Conservation (phyloP, 179 eudicot species). For the Vitellaria paradoxa region DNA sequence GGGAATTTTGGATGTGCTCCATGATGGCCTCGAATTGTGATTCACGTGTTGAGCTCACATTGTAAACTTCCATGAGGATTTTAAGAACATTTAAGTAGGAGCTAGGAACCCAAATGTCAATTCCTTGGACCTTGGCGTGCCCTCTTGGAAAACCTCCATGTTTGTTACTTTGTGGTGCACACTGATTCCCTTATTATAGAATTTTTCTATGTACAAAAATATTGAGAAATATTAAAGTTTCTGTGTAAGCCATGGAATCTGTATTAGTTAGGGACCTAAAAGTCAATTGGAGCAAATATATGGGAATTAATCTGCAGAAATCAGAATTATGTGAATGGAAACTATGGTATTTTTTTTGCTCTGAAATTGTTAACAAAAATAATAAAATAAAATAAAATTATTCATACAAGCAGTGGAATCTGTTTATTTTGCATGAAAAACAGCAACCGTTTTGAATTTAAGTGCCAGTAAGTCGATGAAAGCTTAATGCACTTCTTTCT, state of each 20-base stretch:
- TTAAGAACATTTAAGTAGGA: no score
- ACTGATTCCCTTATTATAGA: no score
- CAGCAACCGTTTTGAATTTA: background rate
- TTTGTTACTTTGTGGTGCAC: no score
- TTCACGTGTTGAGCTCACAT: no score
- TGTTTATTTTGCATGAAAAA: background rate
- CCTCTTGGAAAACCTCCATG: no score
- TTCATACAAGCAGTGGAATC: background rate
- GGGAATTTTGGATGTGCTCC: background rate
- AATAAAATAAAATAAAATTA: background rate
- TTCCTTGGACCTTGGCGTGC: no score
- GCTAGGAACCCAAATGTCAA: no score
- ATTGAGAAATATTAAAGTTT: background rate
- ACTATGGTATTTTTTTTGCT: background rate
- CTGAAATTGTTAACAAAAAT: background rate
- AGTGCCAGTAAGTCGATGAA: background rate
- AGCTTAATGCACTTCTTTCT: background rate
- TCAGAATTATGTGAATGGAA: background rate
- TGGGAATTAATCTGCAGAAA: background rate
- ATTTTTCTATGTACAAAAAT: no score
- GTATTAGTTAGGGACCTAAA: no score
- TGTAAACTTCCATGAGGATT: no score
- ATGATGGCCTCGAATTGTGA: background rate
- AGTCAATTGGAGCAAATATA: background rate
- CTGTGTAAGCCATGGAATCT: background rate